Evolutionary conservation across 495 filamentous ascomycete genomes (phyloP), one percentile per base, ranked within the genome.

Genomic region (Lasiosphaeriaceae sp.): DNA sequence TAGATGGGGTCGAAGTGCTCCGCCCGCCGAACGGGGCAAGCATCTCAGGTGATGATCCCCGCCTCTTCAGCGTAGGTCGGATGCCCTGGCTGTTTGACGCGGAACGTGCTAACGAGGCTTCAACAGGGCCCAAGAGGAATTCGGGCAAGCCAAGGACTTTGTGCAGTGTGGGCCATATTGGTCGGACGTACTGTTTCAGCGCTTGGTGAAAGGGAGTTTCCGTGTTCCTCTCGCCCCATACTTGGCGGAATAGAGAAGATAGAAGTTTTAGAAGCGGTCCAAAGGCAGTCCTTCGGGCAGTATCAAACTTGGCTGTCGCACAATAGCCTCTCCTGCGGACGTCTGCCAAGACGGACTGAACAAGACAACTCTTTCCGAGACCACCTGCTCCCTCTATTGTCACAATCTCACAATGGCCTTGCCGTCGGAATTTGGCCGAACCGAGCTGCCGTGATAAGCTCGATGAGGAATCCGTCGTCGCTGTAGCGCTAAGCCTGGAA

Each of bases 201-300:
- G 77, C 79, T 53, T 88, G 81, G 57, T 96, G 92, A 62, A 95
- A 94, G 3, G 87, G 80, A 0, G 88, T 95, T 2, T 85, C 85
- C 2, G 92, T 87, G 71, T 96, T 89, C 52, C 86, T 86, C 66
- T 96, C 91, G 0, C 90, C 92, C 74, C 93, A 96, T 8, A 95
- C 91, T 62, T 96, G 92, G 49, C 90, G 88, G 59, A 96, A 88
- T 5, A 96, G 74, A 39, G 88, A 92, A 6, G 89, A 89, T 57
- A 96, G 74, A 2, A 92, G 74, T 63, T 87, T 88, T 2, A 94
- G 77, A 39, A 96, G 81, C 0, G 91, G 89, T 26, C 91, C 90
- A 66, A 93, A 96, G 3, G 92, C 89, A 1, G 87, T 85, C 55
- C 83, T 83, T 69, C 86, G 84, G 3, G 88, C 84, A n/a, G 84